Percentiles rank a stretch among this genome's conserved stretches.
Conservation (phyloP, 2,329 filamentous ascomycete genomes). For the Phialemoniopsis sp. region DNA sequence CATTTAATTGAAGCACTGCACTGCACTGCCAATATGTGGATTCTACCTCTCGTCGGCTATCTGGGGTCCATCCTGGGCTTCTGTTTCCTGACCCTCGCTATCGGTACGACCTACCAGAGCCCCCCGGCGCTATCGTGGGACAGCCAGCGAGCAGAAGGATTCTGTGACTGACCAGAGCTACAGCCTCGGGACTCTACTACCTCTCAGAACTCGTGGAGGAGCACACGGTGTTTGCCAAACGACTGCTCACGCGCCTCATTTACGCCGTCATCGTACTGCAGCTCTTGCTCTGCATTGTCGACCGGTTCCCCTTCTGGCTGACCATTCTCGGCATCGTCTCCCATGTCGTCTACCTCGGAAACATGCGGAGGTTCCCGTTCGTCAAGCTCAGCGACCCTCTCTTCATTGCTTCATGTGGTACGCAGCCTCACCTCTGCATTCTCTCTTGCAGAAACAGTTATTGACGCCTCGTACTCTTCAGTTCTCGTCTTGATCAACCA, state of each 20-base stretch:
- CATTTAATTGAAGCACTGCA: no score
- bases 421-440: conserved; percentile 18
- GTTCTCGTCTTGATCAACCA: conserved; percentile 85
- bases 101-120: conserved; percentile 57
- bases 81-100: conserved; percentile 88
- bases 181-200: conserved; percentile 96
- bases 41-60: conserved; percentile 88
- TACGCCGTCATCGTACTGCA: conserved; percentile 77
- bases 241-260: conserved; percentile 79
- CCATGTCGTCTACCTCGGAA: conserved; percentile 83
- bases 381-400: conserved; percentile 86
- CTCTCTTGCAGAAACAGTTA: no score
- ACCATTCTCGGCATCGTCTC: conserved; percentile 73
- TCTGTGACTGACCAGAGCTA: neutral
- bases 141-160: no score
- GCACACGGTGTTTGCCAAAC: conserved; percentile 89
- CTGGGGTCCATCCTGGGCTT: conserved; percentile 85
- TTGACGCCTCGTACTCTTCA: no score
- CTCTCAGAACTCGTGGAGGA: conserved; percentile 97
- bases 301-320: conserved; percentile 77
- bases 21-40: conserved; percentile 94
- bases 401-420: conserved; percentile 80
- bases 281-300: conserved; percentile 69
- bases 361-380: conserved; percentile 69
- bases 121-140: no score